Evolutionary conservation across 805 yeast species (phyloP), one percentile per base, ranked within the genome.

Genomic region (Candida coleopterorum): DNA sequence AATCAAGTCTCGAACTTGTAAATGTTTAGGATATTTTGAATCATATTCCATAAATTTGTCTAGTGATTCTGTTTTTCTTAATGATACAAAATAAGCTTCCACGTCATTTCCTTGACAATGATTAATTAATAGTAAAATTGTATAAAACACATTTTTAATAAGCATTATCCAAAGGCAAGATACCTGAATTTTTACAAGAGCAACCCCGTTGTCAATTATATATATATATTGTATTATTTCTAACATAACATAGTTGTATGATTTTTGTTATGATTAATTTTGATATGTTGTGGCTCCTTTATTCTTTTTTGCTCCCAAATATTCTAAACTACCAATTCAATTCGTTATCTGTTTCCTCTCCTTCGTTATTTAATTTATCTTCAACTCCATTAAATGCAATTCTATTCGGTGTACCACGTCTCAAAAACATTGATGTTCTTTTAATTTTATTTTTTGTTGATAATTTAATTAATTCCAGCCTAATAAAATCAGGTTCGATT

Each of bases 391-490:
- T 57, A 38, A 44, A 64, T 1, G 63, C 77, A 22, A 83, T 64
- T 37, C 69, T 56, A 48, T 84, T 84, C 0, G 87, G 88, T 2
- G 84, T 78, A 9, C 69, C 67, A 2, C 72, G 66, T 43, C 72
- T 68, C 11, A 72, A 52, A 6, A 69, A 44, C 6, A 76, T 43
- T 2, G 76, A 71, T 7, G 63, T 53, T 25, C 62, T 52, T 3
- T 75, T 66, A 20, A 84, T 74, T 2, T 64, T 62, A 25, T 69
- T 72, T 24, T 55, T 53, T 1, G 79, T 64, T 1, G 83, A 65
- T 40, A 68, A 41, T 2, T 66, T 65, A 11, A 71, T 53, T 8
- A 84, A 38, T 27, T 52, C 53, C 0, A 48, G 43, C 39, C 66
- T 66, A n/a, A 82, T 51, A 9, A 73, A 69, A 0, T 48, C 52